Percentiles rank a stretch among this genome's conserved stretches.
These are phyloP conservation scores for Xanthoceras sorbifolium DNA, from an alignment of 345 rosid species.

Conservation along the genomic window DNA sequence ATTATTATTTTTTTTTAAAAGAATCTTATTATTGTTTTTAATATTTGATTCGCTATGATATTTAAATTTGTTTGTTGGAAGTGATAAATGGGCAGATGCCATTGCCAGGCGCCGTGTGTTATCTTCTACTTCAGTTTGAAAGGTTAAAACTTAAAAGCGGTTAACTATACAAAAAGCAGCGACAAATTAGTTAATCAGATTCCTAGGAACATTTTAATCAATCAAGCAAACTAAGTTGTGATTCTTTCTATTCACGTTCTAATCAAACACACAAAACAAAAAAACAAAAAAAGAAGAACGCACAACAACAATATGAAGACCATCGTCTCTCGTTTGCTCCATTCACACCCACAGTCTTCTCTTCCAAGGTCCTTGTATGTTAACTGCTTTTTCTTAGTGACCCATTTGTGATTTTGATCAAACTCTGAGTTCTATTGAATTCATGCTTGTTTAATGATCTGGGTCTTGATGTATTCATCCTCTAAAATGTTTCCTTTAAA, in stretches of 20 bases:
- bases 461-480: not conserved
- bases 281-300: no score
- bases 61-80: no score
- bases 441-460: not conserved
- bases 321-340: conserved; percentile 19
- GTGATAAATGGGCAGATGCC: no score
- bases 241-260: not conserved
- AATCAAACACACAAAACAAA: not conserved
- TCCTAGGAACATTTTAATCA: not conserved
- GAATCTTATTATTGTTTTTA: no score
- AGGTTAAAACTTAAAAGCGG: not conserved
- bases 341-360: conserved; percentile 16
- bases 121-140: no score
- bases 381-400: not conserved
- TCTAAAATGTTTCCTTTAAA: not conserved
- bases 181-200: not conserved
- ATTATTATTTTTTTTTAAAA: no score
- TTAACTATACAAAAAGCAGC: not conserved
- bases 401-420: not conserved
- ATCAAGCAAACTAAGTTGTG: conserved; percentile 1
- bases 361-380: conserved; percentile 14
- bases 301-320: not conserved
- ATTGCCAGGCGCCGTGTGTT: no score
- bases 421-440: not conserved
- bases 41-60: no score